These are phyloP conservation scores for Vaccinium macrocarpon DNA, from an alignment of 148 eudicot genomes.

Conservation along the genomic window DNA sequence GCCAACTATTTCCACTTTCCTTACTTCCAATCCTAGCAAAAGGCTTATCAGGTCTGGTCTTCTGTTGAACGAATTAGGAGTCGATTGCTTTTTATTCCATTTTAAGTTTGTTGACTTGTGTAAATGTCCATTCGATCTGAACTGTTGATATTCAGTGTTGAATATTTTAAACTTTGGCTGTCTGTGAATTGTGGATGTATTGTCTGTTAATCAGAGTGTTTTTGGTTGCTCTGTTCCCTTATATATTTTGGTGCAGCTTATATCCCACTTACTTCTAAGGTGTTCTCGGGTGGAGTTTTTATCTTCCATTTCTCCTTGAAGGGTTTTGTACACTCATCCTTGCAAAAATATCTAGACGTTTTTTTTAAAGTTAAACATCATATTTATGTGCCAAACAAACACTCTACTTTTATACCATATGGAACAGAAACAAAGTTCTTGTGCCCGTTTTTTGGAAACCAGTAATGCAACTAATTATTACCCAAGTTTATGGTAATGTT, in stretches of 20 bases:
- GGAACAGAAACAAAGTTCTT: not conserved
- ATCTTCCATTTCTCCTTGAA: not conserved
- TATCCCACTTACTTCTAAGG: not conserved
- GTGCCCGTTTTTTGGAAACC: not conserved
- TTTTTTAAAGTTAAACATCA: not conserved
- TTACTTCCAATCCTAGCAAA: too few species aligned
- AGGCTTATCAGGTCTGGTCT: too few species aligned
- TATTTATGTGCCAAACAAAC: not conserved
- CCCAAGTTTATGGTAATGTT: not conserved
- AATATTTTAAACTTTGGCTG: too few species aligned
- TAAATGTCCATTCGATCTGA: too few species aligned
- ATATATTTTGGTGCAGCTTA: not conserved
- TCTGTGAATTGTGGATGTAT: not conserved
- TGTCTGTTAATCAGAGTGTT: not conserved
- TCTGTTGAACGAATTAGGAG: too few species aligned
- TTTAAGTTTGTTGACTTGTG: too few species aligned
- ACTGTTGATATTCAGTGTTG: too few species aligned
- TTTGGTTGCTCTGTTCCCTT: not conserved
- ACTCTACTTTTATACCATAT: not conserved
- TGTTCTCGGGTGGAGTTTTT: not conserved
- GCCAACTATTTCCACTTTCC: too few species aligned
- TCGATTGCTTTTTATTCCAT: too few species aligned
- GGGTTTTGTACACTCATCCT: not conserved
- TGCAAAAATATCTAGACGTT: not conserved
- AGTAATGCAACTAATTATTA: not conserved